Base-by-base conservation (phyloP, 2,329 filamentous ascomycete genomes). In the Daldinia eschscholtzii region DNA sequence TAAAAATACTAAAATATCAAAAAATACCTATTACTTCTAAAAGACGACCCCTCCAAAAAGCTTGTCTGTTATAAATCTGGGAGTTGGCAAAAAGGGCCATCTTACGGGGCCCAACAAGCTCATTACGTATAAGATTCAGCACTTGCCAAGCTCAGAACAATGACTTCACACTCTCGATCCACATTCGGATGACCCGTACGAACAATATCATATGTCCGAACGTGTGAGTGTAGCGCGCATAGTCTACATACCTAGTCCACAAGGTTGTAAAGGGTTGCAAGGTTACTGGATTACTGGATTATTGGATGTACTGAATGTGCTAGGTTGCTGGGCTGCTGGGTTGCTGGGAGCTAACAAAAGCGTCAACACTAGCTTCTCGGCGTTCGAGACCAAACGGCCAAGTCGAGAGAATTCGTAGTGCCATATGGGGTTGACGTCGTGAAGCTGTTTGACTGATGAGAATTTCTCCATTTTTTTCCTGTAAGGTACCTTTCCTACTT, bases 391-490 rank as follows among this genome's bases (percentile, higher is more conserved):
- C 57, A 20, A 56, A 39, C 46, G 18, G 12, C 39, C 6, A 20
- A 35, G 33, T 46, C 41, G 39, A 60, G 50, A 60, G 50, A 57
- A 62, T 61, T 61, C 52, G 42, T 52, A 64, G 48, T 59, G 39
- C 62, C 62, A 33, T 57, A 30, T 52, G 57, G 64, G 15, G 41
- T 67, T 62, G 64, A 65, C 58, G 66, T 69, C 41, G 41, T 63
- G 66, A 68, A 66, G 58, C 48, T 61, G 44, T 41, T 68, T 41
- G 63, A 56, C 57, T 67, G 39, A 28, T 50, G 37, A 50, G 42
- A 67, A 46, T 13, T 55, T 67, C 67, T 59, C 70, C 64, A 65
- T 57, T 63, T 71, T 71, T 66, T 70, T 63, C 60, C 66, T 66
- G 62, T 70, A 72, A 70, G 70, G 67, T 67, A 71, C 69, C 46